Evolutionary conservation across 306 rosid species (phyloP), one percentile per base, ranked within the genome.

Genomic region (Herpetospermum pedunculosum): DNA sequence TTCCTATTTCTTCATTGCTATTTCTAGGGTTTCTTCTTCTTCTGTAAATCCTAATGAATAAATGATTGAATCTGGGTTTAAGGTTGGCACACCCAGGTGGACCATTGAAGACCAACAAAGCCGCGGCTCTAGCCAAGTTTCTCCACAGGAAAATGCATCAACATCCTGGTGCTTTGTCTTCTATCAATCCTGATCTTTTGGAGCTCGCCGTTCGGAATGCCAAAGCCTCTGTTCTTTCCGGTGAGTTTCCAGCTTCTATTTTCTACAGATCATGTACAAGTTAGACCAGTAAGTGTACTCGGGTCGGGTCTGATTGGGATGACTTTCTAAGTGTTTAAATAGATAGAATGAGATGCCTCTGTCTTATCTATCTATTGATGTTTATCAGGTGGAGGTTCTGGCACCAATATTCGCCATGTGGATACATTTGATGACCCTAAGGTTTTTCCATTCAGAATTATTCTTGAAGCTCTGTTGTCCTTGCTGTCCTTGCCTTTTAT

Each of bases 71-170:
- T n/a, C n/a, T n/a, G 57, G 54, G 0, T 14, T 35, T 58, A 77
- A 91, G 98, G 80, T 80, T 93, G 88, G 94, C 98, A 73, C 98
- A 93, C 78, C 98, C 96, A 0, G 98, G 98, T 34, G 97, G 98
- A 75, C 96, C 97, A 0, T 75, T 93, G 85, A 82, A 84, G 30
- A 91, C 98, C 53, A 93, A 93, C 65, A 91, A 93, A 75, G 98
- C 98, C 6, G 97, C 91, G 47, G 98, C 98, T 1, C 78, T 91
- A 74, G 97, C 97, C 0, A 93, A 93, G 80, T 93, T 93, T 85
- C 87, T 93, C 1, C 87, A 89, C 62, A 80, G 97, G 68, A 91
- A 93, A 65, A 81, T 86, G 72, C 89, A 90, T 57, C 88, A 90
- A 53, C 86, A 89, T 1, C 97, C 98, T 30, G 34, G 80, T 77